Base-by-base conservation (phyloP, 1,284 basidiomycete genomes). In the Mycosarcoma maydis region DNA sequence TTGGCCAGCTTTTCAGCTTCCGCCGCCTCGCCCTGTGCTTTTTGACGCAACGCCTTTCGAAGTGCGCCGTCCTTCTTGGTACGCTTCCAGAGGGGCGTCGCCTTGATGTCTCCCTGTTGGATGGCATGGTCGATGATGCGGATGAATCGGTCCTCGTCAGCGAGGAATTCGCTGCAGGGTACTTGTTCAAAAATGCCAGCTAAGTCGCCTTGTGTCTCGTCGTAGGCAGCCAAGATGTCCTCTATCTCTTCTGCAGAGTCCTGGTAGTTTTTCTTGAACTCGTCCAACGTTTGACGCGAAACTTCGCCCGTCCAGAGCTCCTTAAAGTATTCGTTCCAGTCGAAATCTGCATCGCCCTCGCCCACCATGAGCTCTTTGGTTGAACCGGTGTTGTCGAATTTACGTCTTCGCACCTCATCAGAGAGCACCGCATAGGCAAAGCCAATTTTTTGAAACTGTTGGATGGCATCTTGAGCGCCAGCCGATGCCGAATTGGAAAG, bases 311-410 rank as follows among this genome's bases (percentile, higher is more conserved):
- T 70, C 78, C 78, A 81, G 29, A 81, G 66, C 54, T 67, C 65
- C 43, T 75, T 73, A 59, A 82, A 82, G 71, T 82, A 80, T n/a
- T 78, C 76, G 53, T 80, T 72, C 80, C 80, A 82, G 73, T 79
- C 75, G n/a, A 80, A 72, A n/a, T 73, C 64, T 11, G 53, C 73
- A 30, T 77, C 77, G 4, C 65, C 72, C n/a, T 76, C 75, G 44
- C 72, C 76, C 19, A 80, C 53, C 45, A 68, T 70, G 14, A 73
- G 59, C 62, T 78, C 75, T 43, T 68, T 54, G 6, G 80, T 82
- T 10, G 73, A 65, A 19, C 80, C 80, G 2, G 80, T 80, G 9
- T 58, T 57, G 51, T 82, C 80, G 46, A 78, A 82, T 22, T 76
- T 69, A 32, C 71, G 65, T 4, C 76, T 49, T 10, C 77, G 58